Base-by-base conservation (phyloP, 805 yeast species). In the Wickerhamomyces strasburgensis region DNA sequence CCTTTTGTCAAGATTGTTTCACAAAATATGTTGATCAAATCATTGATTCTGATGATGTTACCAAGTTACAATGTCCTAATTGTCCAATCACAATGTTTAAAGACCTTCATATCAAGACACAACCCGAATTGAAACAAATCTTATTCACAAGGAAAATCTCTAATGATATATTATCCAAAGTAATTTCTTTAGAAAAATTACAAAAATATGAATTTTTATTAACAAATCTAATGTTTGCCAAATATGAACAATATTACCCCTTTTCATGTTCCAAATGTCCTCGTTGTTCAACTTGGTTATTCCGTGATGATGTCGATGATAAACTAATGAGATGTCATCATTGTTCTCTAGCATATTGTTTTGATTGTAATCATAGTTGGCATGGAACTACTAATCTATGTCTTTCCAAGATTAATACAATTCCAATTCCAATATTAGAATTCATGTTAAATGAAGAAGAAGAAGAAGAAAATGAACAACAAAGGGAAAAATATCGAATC, bases 1-100 rank as follows among this genome's bases (percentile, higher is more conserved):
- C 56, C 0, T 69, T 75, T 39, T 78, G 84, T 47, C 56, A 52
- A 30, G 31, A 41, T 1, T 78, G 84, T 42, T 52, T 73, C 4
- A 40, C 35, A 10, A 67, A 64, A 5, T 76, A 70, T 42, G 70
- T 68, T 34, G 43, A 51, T 1, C 54, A 64, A 3, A 54, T 59
- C 30, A 75, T 78, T 10, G 49, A 48, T 6, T 52, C 66, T 5
- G 84, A 80, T 4, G 72, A 70, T 25, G 62, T 75, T 5, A 65
- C 65, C 14, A 68, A 61, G 31, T 59, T 79, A 2, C 78, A 76
- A 50, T 79, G 85, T 47, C 84, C 84, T 1, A 68, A 75, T 31
- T 72, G 69, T 45, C 53, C 57, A 1, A 49, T 44, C n/a, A 31
- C 38, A 5, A 46, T 47, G 6, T 25, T 49, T 7, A 46, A 52